Base-by-base conservation (phyloP, 352 stramenopile genomes). In the Plasmopara viticola region DNA sequence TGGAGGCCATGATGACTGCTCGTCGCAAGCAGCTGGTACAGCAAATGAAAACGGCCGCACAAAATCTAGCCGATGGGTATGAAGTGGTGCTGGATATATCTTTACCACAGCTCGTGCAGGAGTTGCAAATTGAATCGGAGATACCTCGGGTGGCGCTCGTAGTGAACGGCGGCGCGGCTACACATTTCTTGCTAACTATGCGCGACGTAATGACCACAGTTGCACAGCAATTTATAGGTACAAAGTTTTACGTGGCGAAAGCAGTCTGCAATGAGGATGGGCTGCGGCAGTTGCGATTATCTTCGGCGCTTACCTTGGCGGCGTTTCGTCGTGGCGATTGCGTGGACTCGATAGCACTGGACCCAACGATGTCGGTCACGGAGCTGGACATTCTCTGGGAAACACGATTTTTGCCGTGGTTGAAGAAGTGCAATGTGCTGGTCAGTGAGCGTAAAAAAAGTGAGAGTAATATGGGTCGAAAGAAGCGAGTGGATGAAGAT, bases 361-460 rank as follows among this genome's bases (percentile, higher is more conserved):
- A 78, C 28, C 50, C 69, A 53, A 75, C 59, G 39, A 56, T 51
- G 48, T 50, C 78, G 15, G 48, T 51, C 35, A 54, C 60, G 38
- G 49, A 69, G 12, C 40, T 65, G 3, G 51, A 64, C 12, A 60
- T 70, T 28, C 52, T 81, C 4, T 88, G 75, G 72, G 78, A 88
- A 54, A 66, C 70, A 6, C 64, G 61, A 3, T 64, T 84, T 18
- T 53, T 88, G 51, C 74, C 74, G 17, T 88, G 78, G 78, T 58
- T 88, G 20, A 63, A 41, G 9, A 82, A 80, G 53, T 86, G 78
- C 66, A 66, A 68, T 56, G 77, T 80, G 34, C 58, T 87, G 46
- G 59, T 60, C 51, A 71, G 44, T 9, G 66, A 78, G 20, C 68
- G 76, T 28, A 64, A 73, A 10, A 29, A 43, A 28, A 49, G 59